Conservation (phyloP, 495 filamentous ascomycete species). For the Neurospora terricola region DNA sequence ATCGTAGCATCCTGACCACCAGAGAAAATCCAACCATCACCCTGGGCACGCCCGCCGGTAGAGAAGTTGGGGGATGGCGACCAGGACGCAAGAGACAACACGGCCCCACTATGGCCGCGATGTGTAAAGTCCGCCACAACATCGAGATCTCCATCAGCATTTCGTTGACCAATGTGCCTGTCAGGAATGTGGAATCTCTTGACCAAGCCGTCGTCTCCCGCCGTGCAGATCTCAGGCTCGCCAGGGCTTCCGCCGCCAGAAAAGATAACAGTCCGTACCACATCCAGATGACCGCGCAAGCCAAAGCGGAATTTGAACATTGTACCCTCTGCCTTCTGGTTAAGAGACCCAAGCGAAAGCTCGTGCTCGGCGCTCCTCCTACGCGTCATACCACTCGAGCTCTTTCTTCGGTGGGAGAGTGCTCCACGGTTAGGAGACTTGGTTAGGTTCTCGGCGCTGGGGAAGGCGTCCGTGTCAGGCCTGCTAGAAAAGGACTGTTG, state of each 20-base stretch:
- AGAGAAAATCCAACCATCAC: conserved; percentile 96
- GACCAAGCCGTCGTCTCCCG: conserved; percentile 88
- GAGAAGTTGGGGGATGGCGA: conserved; percentile 76
- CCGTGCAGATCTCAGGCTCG: conserved; percentile 93
- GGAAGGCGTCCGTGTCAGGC: conserved; percentile 78
- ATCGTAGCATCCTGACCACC: conserved; percentile 91
- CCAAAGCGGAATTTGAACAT: conserved; percentile 91
- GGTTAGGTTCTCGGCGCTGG: conserved; percentile 66
- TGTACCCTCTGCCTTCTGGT: conserved; percentile 47
- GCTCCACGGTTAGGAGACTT: conserved; percentile 72
- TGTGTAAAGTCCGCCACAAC: conserved; percentile 91
- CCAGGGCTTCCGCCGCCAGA: conserved; percentile 89
- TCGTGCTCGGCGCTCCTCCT: conserved; percentile 50
- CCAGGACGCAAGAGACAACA: conserved; percentile 78
- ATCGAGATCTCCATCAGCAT: conserved; percentile 59
- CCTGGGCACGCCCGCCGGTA: conserved; percentile 72
- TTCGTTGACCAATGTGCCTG: conserved; percentile 42
- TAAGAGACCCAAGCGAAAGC: conserved; percentile 34
- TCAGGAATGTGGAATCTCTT: conserved; percentile 95
- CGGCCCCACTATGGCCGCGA: conserved; percentile 81
- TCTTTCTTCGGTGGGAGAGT: conserved; percentile 68
- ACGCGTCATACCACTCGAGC: conserved; percentile 51
- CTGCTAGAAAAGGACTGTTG: conserved; percentile 40
- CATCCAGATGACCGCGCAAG: conserved; percentile 83
- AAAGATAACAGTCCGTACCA: conserved; percentile 87